Conservation (phyloP, 495 filamentous ascomycete species). For the Penicilliopsis zonata region DNA sequence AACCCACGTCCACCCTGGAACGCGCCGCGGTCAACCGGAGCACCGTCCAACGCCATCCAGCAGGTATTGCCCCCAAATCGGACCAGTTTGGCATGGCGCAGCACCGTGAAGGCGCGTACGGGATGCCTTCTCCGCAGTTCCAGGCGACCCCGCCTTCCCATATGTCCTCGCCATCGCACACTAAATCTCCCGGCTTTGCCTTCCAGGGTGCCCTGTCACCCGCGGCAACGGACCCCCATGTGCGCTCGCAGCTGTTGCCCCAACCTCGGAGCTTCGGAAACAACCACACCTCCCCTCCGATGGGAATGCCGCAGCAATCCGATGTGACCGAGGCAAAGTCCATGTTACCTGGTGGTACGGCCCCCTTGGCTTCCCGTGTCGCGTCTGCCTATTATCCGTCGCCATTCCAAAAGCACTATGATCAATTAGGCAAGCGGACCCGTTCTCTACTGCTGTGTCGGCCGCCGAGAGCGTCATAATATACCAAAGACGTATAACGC, state of each 20-base stretch:
- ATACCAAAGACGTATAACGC: too few relatives aligned
- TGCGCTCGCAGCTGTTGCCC: constrained; percentile 37
- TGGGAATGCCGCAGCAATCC: constrained; percentile 30
- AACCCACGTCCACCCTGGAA: constrained; percentile 56
- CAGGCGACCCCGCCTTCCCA: constrained; percentile 79
- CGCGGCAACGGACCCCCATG: constrained; percentile 47
- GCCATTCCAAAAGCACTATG: constrained; percentile 85
- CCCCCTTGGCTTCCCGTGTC: constrained; percentile 19
- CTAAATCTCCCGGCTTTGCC: constrained; percentile 57
- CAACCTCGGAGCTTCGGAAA: constrained; percentile 30
- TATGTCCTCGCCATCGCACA: constrained; percentile 58
- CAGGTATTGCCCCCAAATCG: constrained; percentile 60
- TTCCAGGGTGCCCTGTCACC: constrained; percentile 61
- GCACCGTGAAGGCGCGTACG: constrained; percentile 36
- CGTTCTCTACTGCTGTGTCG: constrained; percentile 24
- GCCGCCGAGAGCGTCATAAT: background rate
- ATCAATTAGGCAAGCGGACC: constrained; percentile 92
- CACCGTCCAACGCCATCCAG: constrained; percentile 52
- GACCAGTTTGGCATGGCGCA: constrained; percentile 46
- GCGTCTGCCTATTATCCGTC: constrained; percentile 64
- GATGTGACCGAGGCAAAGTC: constrained; percentile 26
- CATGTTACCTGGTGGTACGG: constrained; percentile 11
- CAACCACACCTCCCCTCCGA: constrained; percentile 27
- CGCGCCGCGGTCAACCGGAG: constrained; percentile 62
- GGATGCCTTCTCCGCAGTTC: constrained; percentile 44